Conservation (phyloP, 345 rosid genomes). For the Citrus sp. region DNA sequence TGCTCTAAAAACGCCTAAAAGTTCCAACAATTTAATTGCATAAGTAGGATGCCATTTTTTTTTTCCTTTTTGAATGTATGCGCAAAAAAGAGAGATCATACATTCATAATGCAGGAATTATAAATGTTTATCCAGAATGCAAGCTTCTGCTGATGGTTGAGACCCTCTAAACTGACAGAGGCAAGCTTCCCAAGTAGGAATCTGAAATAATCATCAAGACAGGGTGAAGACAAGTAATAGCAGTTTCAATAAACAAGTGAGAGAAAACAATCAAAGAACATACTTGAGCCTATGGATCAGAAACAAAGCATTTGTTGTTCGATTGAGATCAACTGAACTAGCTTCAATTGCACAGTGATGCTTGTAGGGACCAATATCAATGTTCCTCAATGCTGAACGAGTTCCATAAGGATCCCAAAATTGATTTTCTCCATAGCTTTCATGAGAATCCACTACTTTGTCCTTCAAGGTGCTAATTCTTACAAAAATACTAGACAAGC, state of each 20-base stretch:
- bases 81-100: conserved; percentile 27
- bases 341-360: conserved; percentile 52
- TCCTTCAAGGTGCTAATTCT: conserved; percentile 68
- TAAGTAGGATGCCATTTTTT: conserved; percentile 4
- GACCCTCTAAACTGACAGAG: conserved; percentile 55
- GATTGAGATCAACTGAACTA: conserved; percentile 56
- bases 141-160: conserved; percentile 87
- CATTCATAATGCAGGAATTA: conserved; percentile 86
- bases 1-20: conserved; percentile 75
- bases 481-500: conserved; percentile 55
- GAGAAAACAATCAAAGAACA: conserved; percentile 18
- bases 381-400: conserved; percentile 28
- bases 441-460: conserved; percentile 26
- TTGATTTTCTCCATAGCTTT: conserved; percentile 19
- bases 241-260: not conserved
- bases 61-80: not conserved
- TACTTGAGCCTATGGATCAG: conserved; percentile 77
- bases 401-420: conserved; percentile 58
- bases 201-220: conserved; percentile 39
- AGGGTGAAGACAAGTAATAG: conserved; percentile 7
- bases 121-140: conserved; percentile 96
- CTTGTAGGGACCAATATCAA: conserved; percentile 69
- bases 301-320: conserved; percentile 48
- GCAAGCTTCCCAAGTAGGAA: conserved; percentile 72
- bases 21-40: not conserved